phyloP scores from a whole-genome alignment of 148 eudicot genomes.

The Vaccinium corymbosum region DNA sequence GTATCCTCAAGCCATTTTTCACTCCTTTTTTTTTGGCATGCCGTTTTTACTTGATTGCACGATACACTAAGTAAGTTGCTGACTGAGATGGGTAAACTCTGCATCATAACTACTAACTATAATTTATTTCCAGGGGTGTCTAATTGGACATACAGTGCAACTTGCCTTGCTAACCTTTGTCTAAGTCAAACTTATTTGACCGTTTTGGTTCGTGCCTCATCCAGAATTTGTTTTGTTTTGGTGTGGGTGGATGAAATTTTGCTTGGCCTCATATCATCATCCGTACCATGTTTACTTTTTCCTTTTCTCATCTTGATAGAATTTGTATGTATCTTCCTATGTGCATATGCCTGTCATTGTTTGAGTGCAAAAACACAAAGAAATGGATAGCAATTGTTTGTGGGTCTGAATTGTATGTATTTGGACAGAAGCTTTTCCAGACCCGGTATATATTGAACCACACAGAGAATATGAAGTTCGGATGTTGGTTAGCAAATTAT shows the following conservation, averaged over 20 bases:
- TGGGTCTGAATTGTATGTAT: background rate
- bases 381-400: background rate
- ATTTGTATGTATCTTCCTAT: too few relatives aligned
- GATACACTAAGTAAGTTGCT: background rate
- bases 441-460: background rate
- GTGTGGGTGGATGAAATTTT: too few relatives aligned
- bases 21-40: too few relatives aligned
- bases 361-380: background rate
- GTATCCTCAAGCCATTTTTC: too few relatives aligned
- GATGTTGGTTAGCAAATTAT: conserved; percentile 12
- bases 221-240: background rate
- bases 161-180: background rate
- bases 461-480: background rate
- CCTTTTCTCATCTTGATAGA: background rate
- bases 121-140: background rate
- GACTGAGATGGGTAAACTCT: background rate
- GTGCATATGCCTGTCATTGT: conserved; percentile 6
- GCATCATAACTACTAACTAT: background rate
- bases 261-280: background rate
- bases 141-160: background rate
- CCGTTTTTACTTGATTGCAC: too few relatives aligned
- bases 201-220: background rate
- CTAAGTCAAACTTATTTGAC: background rate
- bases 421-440: conserved; percentile 1
- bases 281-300: background rate